A percentile compares a stretch with the other conserved stretches of the same genome.
These are phyloP conservation scores for Metarhizium guizhouense DNA, from an alignment of 2,329 filamentous ascomycete genomes.

Conservation along the genomic window DNA sequence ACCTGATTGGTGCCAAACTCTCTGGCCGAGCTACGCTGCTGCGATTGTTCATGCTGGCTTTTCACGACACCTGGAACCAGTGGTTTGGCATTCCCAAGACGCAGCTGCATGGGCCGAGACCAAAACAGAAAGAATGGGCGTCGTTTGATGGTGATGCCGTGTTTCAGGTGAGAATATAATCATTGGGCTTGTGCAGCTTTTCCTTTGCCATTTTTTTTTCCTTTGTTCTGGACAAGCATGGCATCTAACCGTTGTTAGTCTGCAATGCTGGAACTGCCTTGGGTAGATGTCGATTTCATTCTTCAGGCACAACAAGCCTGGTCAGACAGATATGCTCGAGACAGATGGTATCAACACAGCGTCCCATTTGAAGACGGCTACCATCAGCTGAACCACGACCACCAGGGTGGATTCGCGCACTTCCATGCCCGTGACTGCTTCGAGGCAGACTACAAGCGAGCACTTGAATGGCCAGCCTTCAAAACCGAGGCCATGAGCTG, in stretches of 20 bases:
- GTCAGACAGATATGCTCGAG: slow-evolving; percentile 28
- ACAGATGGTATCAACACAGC: slow-evolving; percentile 25
- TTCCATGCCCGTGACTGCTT: slow-evolving; percentile 27
- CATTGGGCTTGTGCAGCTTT: neutral
- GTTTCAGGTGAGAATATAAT: slow-evolving; percentile 31
- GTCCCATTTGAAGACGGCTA: slow-evolving; percentile 4
- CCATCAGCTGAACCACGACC: slow-evolving; percentile 9
- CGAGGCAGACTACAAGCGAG: slow-evolving; percentile 25
- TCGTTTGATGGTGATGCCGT: slow-evolving; percentile 26
- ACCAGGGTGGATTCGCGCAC: slow-evolving; percentile 15
- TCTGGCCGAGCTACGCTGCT: slow-evolving; percentile 30
- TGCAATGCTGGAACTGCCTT: slow-evolving; percentile 32
- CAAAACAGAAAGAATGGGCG: slow-evolving; percentile 1
- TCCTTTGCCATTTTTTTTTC: neutral
- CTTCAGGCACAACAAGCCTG: slow-evolving; percentile 39
- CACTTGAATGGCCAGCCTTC: slow-evolving; percentile 15
- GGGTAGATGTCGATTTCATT: slow-evolving; percentile 36
- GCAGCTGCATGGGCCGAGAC: slow-evolving; percentile 8
- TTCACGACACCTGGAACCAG: slow-evolving; percentile 29
- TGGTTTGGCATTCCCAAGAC: slow-evolving; percentile 22
- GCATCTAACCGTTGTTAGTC: slow-evolving; percentile 22
- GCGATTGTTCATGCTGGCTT: slow-evolving; percentile 26
- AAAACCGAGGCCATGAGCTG: slow-evolving; percentile 10
- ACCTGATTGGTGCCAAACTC: slow-evolving; percentile 35
- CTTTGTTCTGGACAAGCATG: neutral